Evolutionary conservation across 208 protist genomes (phyloP).

Genomic region (Leishmania guyanensis): DNA sequence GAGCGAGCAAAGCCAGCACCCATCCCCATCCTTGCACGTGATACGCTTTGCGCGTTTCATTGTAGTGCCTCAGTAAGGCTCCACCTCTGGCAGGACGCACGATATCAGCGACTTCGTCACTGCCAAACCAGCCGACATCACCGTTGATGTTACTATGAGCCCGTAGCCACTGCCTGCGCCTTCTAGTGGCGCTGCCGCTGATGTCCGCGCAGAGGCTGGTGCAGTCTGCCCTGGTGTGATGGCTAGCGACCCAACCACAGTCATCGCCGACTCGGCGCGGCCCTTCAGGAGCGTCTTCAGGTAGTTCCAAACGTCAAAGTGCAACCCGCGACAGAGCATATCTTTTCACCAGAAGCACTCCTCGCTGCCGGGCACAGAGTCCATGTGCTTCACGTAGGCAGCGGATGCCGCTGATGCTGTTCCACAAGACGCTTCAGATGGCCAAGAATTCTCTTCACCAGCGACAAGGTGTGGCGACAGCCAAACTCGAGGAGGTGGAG

Average conservation of each 20-base stretch:
- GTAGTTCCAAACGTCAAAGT: constrained; percentile 25
- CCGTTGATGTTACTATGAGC: constrained; percentile 19
- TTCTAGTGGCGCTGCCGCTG: background rate
- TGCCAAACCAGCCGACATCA: constrained; percentile 25
- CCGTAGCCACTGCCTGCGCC: constrained; percentile 13
- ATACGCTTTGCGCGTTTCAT: no score
- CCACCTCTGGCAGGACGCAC: background rate
- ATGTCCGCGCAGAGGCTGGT: background rate
- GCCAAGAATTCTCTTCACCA: constrained; percentile 34
- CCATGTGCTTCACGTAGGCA: background rate
- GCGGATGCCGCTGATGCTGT: background rate
- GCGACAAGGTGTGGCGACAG: constrained; percentile 36
- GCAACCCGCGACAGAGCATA: constrained; percentile 12
- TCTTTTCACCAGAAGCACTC: constrained; percentile 32
- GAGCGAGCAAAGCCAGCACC: background rate
- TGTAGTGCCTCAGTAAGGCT: background rate
- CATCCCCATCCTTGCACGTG: background rate
- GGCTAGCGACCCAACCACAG: background rate
- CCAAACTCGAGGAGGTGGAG: constrained; percentile 36
- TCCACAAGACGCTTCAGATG: constrained; percentile 18
- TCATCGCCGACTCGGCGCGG: constrained; percentile 1
- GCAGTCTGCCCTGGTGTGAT: constrained; percentile 11
- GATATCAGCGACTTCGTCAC: constrained; percentile 8
- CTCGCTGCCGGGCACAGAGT: background rate
- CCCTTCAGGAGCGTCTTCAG: constrained; percentile 24